Evolutionary conservation across 164 flowering plant genomes (phyloP), one percentile per base, ranked within the genome.

Genomic region (Stephania cephalantha): DNA sequence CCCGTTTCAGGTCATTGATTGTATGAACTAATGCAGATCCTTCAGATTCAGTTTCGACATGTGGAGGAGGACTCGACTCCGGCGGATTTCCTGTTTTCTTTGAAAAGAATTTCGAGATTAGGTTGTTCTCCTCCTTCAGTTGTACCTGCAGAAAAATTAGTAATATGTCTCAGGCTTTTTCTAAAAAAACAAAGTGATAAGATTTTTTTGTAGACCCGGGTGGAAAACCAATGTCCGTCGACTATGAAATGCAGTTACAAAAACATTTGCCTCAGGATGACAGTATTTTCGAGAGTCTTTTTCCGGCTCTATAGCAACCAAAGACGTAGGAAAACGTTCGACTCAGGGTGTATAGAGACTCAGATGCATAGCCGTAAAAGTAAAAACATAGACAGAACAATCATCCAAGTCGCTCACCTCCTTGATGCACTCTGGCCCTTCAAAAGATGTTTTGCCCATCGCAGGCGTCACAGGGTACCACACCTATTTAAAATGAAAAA

Each of bases 381-480:
- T 69, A 69, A 9, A 22, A 61, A 35, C 42, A 35, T 35, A 35
- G 42, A 35, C 42, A 4, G 66, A 74, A 70, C 42, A 65, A n/a
- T 15, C 18, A 58, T 9, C 64, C 20, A 58, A 12, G 3, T 15
- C 13, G 64, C 64, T 58, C 52, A 94, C 98, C 97, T 94, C 91
- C 75, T 86, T 83, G 77, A 90, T 84, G 84, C 98, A 94, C 80
- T 94, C 97, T 50, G 97, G 96, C 65, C 91, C 95, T 77, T 89
- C 84, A 79, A 89, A 92, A 71, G 97, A 86, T 67, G 84, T 78
- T 79, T 92, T 92, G 12, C 95, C 93, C 91, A 92, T 90, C 44
- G 89, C 90, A 67, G 90, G 73, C 69, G 97, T 88, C 78, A 94
- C 98, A 20, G 98, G 90, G 71, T 90, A 85, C 98, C 98, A 91